Evolutionary conservation across 1,284 basidiomycete species (phyloP), one percentile per base, ranked within the genome.

Genomic region (Exobasidium cylindrosporum): DNA sequence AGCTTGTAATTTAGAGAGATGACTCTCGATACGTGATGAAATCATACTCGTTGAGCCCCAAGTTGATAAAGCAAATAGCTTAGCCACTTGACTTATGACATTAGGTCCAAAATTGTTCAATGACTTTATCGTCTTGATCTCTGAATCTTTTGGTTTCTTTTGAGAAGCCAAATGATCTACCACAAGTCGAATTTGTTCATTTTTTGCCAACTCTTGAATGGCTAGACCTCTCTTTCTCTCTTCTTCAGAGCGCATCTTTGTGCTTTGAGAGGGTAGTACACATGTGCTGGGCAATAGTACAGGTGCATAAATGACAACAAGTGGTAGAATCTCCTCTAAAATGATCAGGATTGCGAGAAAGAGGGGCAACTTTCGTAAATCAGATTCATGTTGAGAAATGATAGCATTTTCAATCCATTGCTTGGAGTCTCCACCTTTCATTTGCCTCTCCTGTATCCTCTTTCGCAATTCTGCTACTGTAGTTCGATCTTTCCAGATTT

Each of bases 211-310:
- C 11, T 47, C 24, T 43, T 68, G 31, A 26, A 78, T 23, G 14
- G 72, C 68, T 1, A 61, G 56, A 4, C 68, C 70, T 17, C 72
- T 64, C 55, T 69, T 72, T 30, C 72, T 61, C 54, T 76, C 74
- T 4, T 73, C 68, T 2, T 64, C 66, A 58, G 71, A 64, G 17
- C 73, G 67, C 23, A 78, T 78, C 65, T 74, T 77, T 17, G 57
- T 84, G 45, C 85, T 85, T 81, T 93, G 91, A 28, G 87, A 87
- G 0, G 91, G 89, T n/a, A 93, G 84, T 61, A 92, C 84, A 74
- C 90, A 92, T 1, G 91, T 92, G 2, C 90, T 92, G 0, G 91
- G 91, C 31, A 93, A 85, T 81, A 92, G 85, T 73, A 85, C 86
- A 1, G 91, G 91, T n/a, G 86, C 87, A 77, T 90, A 93, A 66